These are phyloP conservation scores for Populus deltoides DNA, from an alignment of 345 rosid species.

Conservation along the genomic window DNA sequence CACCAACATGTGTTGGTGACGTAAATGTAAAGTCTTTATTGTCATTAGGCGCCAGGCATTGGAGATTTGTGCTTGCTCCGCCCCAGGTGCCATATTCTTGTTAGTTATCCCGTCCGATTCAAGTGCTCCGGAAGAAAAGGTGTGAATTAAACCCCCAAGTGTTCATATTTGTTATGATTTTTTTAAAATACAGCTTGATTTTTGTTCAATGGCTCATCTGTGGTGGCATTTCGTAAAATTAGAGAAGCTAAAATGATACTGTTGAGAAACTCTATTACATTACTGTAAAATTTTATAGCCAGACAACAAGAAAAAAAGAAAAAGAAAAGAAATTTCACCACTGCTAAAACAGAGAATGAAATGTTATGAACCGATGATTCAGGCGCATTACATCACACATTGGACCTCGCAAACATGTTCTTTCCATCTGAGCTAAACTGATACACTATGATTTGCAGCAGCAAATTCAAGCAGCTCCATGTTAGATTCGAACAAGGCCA, in stretches of 20 bases:
- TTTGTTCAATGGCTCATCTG: background rate
- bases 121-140: slow-evolving; percentile 9
- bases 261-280: background rate
- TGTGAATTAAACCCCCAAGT: slow-evolving; percentile 15
- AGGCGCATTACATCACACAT: no score
- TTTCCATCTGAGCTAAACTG: background rate
- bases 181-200: slow-evolving; percentile 4
- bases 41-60: slow-evolving; percentile 36
- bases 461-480: slow-evolving; percentile 17
- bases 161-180: background rate
- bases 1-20: slow-evolving; percentile 37
- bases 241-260: background rate
- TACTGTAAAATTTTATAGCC: no score
- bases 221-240: background rate
- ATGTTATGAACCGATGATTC: no score
- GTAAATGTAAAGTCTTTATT: slow-evolving; percentile 49
- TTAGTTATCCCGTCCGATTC: slow-evolving; percentile 13
- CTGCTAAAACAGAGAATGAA: no score
- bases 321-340: no score
- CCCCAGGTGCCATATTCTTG: slow-evolving; percentile 30
- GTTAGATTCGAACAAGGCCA: slow-evolving; percentile 4
- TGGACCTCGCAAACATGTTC: no score
- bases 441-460: background rate
- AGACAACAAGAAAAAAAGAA: no score
- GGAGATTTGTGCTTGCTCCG: slow-evolving; percentile 31